Percentiles rank a stretch among this genome's conserved stretches.
These are phyloP conservation scores for Rutstroemia sp. DNA, from an alignment of 2,329 filamentous ascomycete genomes.

Conservation along the genomic window DNA sequence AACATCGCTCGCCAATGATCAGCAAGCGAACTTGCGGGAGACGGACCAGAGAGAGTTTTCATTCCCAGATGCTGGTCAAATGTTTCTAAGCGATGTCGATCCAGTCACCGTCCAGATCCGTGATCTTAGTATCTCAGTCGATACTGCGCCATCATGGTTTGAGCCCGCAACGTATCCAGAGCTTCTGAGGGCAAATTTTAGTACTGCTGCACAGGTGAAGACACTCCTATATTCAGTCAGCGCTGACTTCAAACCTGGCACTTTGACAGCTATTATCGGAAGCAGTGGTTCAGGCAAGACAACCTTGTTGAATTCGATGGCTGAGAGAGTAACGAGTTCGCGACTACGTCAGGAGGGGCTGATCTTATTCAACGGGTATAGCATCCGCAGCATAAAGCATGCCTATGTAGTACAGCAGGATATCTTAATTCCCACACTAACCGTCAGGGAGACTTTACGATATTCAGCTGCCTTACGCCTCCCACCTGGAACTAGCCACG, in stretches of 20 bases:
- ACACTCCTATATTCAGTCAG: not conserved
- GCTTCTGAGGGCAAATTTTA: too few species aligned
- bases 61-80: too few species aligned
- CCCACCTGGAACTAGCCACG: slow-evolving; percentile 45
- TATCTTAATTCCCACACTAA: slow-evolving; percentile 60
- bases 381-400: slow-evolving; percentile 36
- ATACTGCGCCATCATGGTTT: too few species aligned
- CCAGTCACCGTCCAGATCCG: too few species aligned
- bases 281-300: not conserved
- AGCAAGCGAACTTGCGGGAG: too few species aligned
- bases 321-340: not conserved
- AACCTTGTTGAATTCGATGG: not conserved
- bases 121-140: too few species aligned
- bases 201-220: not conserved
- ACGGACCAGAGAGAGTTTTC: too few species aligned
- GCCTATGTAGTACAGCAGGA: slow-evolving; percentile 69
- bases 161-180: too few species aligned
- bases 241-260: not conserved
- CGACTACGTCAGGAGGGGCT: not conserved
- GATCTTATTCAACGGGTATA: not conserved
- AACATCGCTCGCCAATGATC: too few species aligned
- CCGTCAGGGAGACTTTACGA: slow-evolving; percentile 63
- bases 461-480: slow-evolving; percentile 65
- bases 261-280: not conserved
- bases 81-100: too few species aligned